Base-by-base conservation (phyloP, 225 moss, liverwort and hornwort species). In the Climacium dendroides region DNA sequence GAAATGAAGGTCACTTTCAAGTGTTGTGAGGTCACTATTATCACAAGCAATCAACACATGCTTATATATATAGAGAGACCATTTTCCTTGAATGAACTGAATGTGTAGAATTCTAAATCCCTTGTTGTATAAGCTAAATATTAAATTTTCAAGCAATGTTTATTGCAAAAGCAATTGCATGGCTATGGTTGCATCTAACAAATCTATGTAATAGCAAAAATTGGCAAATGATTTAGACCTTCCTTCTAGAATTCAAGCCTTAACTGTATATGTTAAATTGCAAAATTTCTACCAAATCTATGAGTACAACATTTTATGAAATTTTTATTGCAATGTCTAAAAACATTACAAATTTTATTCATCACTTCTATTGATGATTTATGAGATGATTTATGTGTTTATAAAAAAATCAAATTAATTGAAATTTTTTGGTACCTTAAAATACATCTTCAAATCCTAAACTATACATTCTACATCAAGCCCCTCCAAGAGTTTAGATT, bases 351-450 rank as follows among this genome's bases (percentile, higher is more conserved):
- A 24, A 75, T 7, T 50, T 13, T 22, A 50, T 19, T 3, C 7
- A 50, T 34, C 13, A 50, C 30, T 74, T 52, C 2, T 23, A 22
- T 53, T 2, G 4, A 48, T 73, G 7, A 18, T 30, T 11, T 11
- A 7, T 19, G 6, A n/a, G n/a, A n/a, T n/a, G n/a, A n/a, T n/a
- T n/a, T n/a, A n/a, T 22, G 0, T 23, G 23, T 35, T 5, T 5
- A n/a, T n/a, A n/a, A 22, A 28, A 10, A 9, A 28, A 22, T 5
- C 2, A 3, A 75, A 34, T 34, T 0, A 0, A 52, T 52, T 35
- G 2, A 5, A 23, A 34, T 8, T 75, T 52, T 34, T 8, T 52
- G 22, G 3, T 5, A 22, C 14, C 9, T 34, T 35, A 3, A 35
- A 52, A 52, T 22, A 52, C 9, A 52, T 34, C 52, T 35, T 75